Evolutionary conservation across 306 rosid genomes (phyloP).

Genomic region (Argentina anserina): DNA sequence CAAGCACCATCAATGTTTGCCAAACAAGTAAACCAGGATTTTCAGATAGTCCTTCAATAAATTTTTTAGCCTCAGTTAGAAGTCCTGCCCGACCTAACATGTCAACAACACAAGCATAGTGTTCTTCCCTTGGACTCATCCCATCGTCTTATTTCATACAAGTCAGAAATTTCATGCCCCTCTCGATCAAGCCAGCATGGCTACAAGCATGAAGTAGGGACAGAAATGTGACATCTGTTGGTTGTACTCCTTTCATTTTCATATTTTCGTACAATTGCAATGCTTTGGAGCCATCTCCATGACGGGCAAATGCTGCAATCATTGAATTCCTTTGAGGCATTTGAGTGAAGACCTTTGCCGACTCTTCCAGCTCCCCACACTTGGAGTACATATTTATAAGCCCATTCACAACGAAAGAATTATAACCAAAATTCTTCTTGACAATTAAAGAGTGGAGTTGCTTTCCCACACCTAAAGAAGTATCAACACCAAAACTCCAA

Average conservation of each 20-base stretch:
- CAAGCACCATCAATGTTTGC: conserved; percentile 95
- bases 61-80: conserved; percentile 60
- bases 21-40: conserved; percentile 61
- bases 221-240: conserved; percentile 72
- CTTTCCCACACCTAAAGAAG: conserved; percentile 66
- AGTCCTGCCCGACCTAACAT: conserved; percentile 87
- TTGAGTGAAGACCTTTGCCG: conserved; percentile 44
- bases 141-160: conserved; percentile 65
- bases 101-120: conserved; percentile 81
- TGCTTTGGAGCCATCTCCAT: conserved; percentile 69
- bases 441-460: conserved; percentile 65
- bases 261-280: conserved; percentile 58
- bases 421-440: conserved; percentile 54
- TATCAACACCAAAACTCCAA: conserved; percentile 79
- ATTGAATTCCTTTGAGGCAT: conserved; percentile 66
- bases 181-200: conserved; percentile 71
- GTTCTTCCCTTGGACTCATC: conserved; percentile 64
- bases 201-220: conserved; percentile 89
- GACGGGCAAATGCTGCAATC: conserved; percentile 85
- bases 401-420: conserved; percentile 72
- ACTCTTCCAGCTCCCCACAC: conserved; percentile 68
- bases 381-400: conserved; percentile 92
- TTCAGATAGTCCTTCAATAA: conserved; percentile 50
- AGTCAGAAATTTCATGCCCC: conserved; percentile 70
- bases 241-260: conserved; percentile 49